Evolutionary conservation across 768 basidiomycete genomes (phyloP), one percentile per base, ranked within the genome.

Genomic region (Auricularia sp.): DNA sequence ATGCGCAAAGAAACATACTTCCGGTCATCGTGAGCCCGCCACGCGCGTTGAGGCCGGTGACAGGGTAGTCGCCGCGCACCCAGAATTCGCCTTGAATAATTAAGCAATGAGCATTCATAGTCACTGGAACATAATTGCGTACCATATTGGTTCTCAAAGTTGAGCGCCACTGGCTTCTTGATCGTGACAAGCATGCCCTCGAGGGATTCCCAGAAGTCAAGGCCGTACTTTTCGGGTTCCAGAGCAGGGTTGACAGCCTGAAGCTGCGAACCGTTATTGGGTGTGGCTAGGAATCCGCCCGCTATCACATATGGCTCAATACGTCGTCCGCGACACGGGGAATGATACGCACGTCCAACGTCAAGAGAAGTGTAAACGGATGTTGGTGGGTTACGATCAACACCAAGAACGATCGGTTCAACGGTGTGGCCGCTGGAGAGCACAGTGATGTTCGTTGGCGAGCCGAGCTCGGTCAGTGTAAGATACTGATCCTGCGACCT

Each of bases 171-270:
- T 2, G 85, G 84, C 3, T 72, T 75, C 3, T 77, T 80, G 29
- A 86, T 75, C 0, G 78, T 79, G 29, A 87, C 84, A 3, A 86
- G 74, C 68, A 82, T 80, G 2, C 84, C 84, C 66, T 84, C 82
- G 10, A 87, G 76, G 69, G 82, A 84, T 69, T 83, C 79, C 84
- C 85, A 87, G 69, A 87, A 86, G 69, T 86, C 85, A 39, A 86
- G 70, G 6, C 85, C 86, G 65, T 76, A 86, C 54, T 76, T 72
- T 34, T 80, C 76, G 1, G 84, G 84, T 62, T 79, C 77, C 45
- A 85, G 71, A 4, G 78, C 77, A 6, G 78, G 74, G 67, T 87
- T 82, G 3, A 77, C 75, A 1, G 68, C 68, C 62, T 82, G 79
- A 35, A 85, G 70, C 18, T 72, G 78, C 59, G 77, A 81, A 16